phyloP scores from a whole-genome alignment of 208 protist genomes.

The Trypanosoma scelopori region DNA sequence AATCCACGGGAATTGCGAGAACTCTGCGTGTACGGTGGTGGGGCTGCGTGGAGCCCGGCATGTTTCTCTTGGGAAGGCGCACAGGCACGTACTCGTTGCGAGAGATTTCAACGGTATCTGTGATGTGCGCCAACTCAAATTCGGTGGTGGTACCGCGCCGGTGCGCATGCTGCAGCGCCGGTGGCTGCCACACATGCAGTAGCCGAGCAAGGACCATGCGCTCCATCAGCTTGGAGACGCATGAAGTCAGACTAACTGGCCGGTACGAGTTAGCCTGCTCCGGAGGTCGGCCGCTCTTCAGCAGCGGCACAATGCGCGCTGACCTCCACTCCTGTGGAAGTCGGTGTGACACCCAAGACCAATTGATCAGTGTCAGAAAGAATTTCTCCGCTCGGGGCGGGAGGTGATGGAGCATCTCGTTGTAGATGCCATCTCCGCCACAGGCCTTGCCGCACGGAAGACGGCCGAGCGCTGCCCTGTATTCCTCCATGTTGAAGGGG shows the following conservation, averaged over 20 bases:
- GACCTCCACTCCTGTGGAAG: slow-evolving; percentile 1
- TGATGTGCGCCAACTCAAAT: slow-evolving; percentile 3
- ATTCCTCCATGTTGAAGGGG: slow-evolving; percentile 5
- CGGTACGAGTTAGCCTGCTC: slow-evolving; percentile 5
- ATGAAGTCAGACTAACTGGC: slow-evolving; percentile 3
- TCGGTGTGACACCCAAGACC: slow-evolving; percentile 5
- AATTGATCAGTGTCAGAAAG: slow-evolving; percentile 1
- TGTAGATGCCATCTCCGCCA: slow-evolving; percentile 12
- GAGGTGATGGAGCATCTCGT: slow-evolving; percentile 4
- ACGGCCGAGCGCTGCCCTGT: not conserved
- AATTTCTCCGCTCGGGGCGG: not conserved
- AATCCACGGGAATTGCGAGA: not conserved
- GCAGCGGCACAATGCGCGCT: slow-evolving; percentile 6
- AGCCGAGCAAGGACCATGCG: not conserved
- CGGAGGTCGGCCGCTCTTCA: not conserved
- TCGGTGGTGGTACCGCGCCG: not conserved
- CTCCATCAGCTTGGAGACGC: not conserved
- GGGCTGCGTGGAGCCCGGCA: not conserved
- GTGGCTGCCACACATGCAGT: not conserved
- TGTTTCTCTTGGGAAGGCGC: not conserved
- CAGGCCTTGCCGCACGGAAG: slow-evolving; percentile 2
- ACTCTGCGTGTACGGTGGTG: not conserved
- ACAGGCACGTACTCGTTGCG: slow-evolving; percentile 6
- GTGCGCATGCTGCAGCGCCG: not conserved
- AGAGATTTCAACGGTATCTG: slow-evolving; percentile 7